Evolutionary conservation across 2,329 filamentous ascomycete species (phyloP), one percentile per base, ranked within the genome.

Genomic region (Teratosphaeria viscida): DNA sequence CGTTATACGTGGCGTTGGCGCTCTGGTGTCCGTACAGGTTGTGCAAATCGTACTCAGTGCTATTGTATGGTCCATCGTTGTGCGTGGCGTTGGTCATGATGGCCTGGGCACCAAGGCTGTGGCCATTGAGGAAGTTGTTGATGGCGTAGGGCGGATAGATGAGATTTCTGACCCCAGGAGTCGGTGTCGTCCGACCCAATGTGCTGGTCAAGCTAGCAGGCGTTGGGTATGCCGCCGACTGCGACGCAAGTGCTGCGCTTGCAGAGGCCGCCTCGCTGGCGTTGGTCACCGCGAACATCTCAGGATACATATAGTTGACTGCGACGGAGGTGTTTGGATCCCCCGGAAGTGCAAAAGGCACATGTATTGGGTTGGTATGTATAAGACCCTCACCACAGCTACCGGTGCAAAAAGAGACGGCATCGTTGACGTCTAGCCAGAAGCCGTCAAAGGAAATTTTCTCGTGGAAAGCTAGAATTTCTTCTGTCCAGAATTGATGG

Each of bases 261-360:
- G 81, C 85, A 0, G 81, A 79, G 0, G 84, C 78, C 1, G 85
- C 85, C 69, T 89, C 85, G 0, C 85, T 88, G 1, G 80, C 73
- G 67, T 90, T 90, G 23, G 85, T 88, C 53, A 83, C 64, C 58
- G 86, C 82, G 74, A 90, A 90, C 5, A 79, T 81, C 71, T 90
- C 87, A 0, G 87, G 87, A 61, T 86, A 89, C 2, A 60, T 43
- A 52, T 64, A 69, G 54, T 69, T 63, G 49, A 69, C 63, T 16
- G 64, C 66, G 26, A 66, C 54, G 7, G 62, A 57, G 3, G 59
- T 61, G 29, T 61, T 61, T 11, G 59, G 62, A 29, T 90, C 68
- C 65, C 32, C 67, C 67, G 82, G 78, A 5, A 85, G 85, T 66
- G 89, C 86, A 56, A 68, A 66, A 2, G 67, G 66, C 16, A 64